phyloP scores from a whole-genome alignment of 768 basidiomycete species.

The Psilocybe tampanensis region DNA sequence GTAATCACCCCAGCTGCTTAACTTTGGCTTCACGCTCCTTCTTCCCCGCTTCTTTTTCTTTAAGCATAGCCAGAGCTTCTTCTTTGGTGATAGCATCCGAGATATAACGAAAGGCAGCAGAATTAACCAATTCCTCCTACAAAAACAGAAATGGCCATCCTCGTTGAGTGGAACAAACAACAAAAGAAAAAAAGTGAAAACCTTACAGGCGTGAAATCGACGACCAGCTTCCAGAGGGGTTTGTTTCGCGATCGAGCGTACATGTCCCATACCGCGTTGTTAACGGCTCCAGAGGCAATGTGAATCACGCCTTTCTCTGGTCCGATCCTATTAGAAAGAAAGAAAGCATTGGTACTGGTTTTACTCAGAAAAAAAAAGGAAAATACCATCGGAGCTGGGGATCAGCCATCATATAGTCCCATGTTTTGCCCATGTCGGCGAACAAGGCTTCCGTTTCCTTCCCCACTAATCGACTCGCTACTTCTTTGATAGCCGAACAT shows the following conservation, averaged over 20 bases:
- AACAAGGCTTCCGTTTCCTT: conserved; percentile 84
- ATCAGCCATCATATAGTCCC: conserved; percentile 86
- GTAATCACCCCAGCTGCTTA: conserved; percentile 57
- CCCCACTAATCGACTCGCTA: conserved; percentile 82
- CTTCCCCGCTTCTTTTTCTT: conserved; percentile 75
- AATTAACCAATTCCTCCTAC: conserved; percentile 77
- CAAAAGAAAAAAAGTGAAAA: not conserved
- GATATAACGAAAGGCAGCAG: conserved; percentile 86
- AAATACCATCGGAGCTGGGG: conserved; percentile 88
- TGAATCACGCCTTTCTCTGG: conserved; percentile 97
- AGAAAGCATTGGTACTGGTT: not conserved
- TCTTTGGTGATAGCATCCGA: conserved; percentile 91
- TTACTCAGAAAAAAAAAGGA: not conserved
- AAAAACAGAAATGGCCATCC: too few relatives aligned
- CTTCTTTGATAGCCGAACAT: conserved; percentile 76
- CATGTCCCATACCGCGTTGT: conserved; percentile 96
- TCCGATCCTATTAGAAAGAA: conserved; percentile 61
- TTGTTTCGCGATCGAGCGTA: conserved; percentile 78
- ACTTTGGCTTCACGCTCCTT: conserved; percentile 78
- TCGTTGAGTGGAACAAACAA: not conserved
- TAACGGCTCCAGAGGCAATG: conserved; percentile 84
- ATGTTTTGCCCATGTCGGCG: conserved; percentile 87
- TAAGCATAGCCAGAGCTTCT: conserved; percentile 84
- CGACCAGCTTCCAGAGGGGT: conserved; percentile 92
- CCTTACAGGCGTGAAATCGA: conserved; percentile 79